Evolutionary conservation across 352 stramenopile genomes (phyloP), one percentile per base, ranked within the genome.

Genomic region (Pythium vanterpoolii): DNA sequence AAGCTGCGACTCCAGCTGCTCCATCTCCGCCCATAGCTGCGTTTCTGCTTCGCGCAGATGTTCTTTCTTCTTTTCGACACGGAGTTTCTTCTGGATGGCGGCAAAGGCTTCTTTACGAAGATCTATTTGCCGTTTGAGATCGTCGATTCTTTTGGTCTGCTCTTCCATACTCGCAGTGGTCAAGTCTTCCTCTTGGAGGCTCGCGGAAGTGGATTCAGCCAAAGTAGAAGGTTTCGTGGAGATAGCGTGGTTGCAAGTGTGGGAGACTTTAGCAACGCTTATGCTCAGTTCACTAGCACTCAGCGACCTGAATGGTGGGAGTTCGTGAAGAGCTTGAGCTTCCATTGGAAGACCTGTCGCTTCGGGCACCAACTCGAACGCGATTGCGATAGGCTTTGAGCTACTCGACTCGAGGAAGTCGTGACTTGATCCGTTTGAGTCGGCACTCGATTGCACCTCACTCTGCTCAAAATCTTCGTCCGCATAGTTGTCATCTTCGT

Each of bases 121-220:
- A 21, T 74, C 43, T 51, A 91, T 77, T 28, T 60, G 48, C 18
- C 69, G 44, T 18, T 70, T 83, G 24, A 91, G 62, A n/a, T 56
- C 30, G 30, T 84, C 67, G 24, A 89, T 62, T 2, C 79, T 66
- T 40, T 73, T 66, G 2, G 47, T 70, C 49, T 86, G 73, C 53
- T 83, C 79, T 48, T 91, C 77, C 50, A 91, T 86, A 56, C 79
- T 91, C 8, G 49, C 39, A 19, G 81, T 86, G 3, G 69, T 73
- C 8, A 87, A 47, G 7, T 64, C 43, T 23, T 83, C 77, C 4
- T 78, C 75, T 23, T 46, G 48, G 19, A 58, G 40, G 30, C 60
- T 79, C 2, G 50, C 21, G 6, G 68, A 74, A 6, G 67, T 18
- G 1, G 64, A 77, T 24, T 58, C 51, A 6, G 30, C 46, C 33